Evolutionary conservation across 371 early-diverging fungal genomes (phyloP).

Genomic region (Rhizopus sp.): DNA sequence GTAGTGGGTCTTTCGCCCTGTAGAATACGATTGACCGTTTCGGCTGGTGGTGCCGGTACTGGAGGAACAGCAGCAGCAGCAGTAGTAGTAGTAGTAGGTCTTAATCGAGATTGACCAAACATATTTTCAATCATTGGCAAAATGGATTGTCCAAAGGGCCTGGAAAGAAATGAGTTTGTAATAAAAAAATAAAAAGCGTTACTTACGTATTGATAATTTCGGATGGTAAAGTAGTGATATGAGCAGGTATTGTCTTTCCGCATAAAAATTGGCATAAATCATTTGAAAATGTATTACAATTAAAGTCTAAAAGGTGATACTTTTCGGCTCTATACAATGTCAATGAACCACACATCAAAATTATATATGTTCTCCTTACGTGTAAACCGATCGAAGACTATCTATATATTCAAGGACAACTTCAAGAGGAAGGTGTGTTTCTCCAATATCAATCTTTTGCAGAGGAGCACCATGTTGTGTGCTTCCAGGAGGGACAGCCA

Average conservation of each 20-base stretch:
- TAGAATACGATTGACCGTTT: slow-evolving; percentile 4
- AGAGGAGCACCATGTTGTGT: slow-evolving; percentile 78
- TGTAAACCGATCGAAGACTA: slow-evolving; percentile 62
- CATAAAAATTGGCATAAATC: slow-evolving; percentile 81
- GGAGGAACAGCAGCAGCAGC: slow-evolving; percentile 16
- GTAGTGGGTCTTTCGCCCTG: slow-evolving; percentile 3
- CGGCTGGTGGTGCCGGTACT: slow-evolving; percentile 6
- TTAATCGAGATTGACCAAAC: slow-evolving; percentile 64
- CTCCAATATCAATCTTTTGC: slow-evolving; percentile 77
- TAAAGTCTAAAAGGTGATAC: slow-evolving; percentile 89
- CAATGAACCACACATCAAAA: not conserved
- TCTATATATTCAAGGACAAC: slow-evolving; percentile 80
- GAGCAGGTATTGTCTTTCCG: slow-evolving; percentile 72
- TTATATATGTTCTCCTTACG: slow-evolving; percentile 32
- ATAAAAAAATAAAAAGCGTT: not conserved
- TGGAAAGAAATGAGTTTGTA: slow-evolving; percentile 17
- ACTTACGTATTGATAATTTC: slow-evolving; percentile 71
- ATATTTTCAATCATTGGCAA: slow-evolving; percentile 80
- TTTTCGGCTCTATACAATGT: slow-evolving; percentile 57
- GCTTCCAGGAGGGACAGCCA: slow-evolving; percentile 53
- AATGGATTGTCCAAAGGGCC: slow-evolving; percentile 77
- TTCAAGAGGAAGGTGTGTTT: slow-evolving; percentile 77
- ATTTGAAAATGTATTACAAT: slow-evolving; percentile 84
- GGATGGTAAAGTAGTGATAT: slow-evolving; percentile 71
- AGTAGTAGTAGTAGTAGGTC: slow-evolving; percentile 13